Conservation (phyloP, 108 stramenopile genomes). For the Cyclotella sp. region DNA sequence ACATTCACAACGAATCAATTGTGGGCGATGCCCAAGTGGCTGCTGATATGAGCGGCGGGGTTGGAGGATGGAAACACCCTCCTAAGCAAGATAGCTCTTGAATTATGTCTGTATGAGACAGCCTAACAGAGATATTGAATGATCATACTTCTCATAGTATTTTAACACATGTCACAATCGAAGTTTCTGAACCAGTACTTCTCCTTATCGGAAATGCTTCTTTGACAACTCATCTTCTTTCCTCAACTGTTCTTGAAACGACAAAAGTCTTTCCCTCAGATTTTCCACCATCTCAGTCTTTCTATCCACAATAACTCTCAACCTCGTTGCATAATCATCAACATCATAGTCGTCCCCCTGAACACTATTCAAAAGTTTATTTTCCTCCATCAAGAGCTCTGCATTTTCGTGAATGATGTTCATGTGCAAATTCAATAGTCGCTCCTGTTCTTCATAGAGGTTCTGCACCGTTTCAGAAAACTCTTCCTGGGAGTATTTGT, state of each 20-base stretch:
- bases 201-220: neutral
- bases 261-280: neutral
- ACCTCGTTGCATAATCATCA: constrained; percentile 88
- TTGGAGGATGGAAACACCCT: constrained; percentile 67
- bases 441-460: constrained; percentile 95
- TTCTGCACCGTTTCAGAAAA: constrained; percentile 67
- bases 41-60: constrained; percentile 60
- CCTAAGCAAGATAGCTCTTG: constrained; percentile 19
- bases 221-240: constrained; percentile 47
- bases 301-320: constrained; percentile 88
- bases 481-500: constrained; percentile 38
- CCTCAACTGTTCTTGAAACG: constrained; percentile 17
- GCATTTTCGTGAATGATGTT: constrained; percentile 86
- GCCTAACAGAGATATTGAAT: neutral
- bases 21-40: constrained; percentile 34
- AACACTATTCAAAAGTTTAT: constrained; percentile 83
- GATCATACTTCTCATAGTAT: no score
- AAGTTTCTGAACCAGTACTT: no score
- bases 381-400: constrained; percentile 95
- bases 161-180: no score
- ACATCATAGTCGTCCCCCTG: constrained; percentile 94
- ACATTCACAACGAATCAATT: neutral
- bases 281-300: constrained; percentile 58
- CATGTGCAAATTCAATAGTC: constrained; percentile 96
- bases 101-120: neutral